A percentile compares a stretch with the other conserved stretches of the same genome.
Evolutionary conservation across 345 rosid genomes (phyloP).

Genomic region (Dipteronia sinensis): DNA sequence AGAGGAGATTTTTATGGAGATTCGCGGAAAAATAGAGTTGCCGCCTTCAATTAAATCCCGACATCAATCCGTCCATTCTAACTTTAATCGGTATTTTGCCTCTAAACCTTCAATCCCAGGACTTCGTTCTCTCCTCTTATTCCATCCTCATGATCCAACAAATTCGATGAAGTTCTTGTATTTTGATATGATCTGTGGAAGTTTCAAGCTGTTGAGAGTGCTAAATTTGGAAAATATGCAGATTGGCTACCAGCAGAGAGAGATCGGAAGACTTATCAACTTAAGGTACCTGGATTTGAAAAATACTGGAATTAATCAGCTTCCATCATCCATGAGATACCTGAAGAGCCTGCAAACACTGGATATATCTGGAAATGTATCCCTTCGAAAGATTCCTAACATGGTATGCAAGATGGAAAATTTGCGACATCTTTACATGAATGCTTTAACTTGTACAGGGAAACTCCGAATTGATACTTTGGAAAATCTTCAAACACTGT

Average conservation of each 20-base stretch:
- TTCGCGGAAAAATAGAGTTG: neutral
- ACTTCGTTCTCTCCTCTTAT: constrained; percentile 20
- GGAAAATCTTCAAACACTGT: constrained; percentile 21
- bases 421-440: constrained; percentile 6
- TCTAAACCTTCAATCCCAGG: neutral
- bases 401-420: constrained; percentile 21
- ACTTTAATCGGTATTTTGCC: neutral
- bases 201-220: constrained; percentile 19
- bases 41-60: constrained; percentile 10
- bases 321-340: constrained; percentile 25
- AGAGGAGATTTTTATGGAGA: constrained; percentile 23
- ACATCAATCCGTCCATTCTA: constrained; percentile 7
- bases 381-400: constrained; percentile 19
- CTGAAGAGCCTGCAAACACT: constrained; percentile 25
- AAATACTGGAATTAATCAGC: constrained; percentile 20
- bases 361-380: constrained; percentile 24
- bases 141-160: constrained; percentile 1
- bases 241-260: constrained; percentile 17
- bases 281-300: constrained; percentile 29
- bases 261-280: constrained; percentile 22
- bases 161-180: neutral
- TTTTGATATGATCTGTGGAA: constrained; percentile 10
- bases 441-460: constrained; percentile 15
- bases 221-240: constrained; percentile 30
- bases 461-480: constrained; percentile 23